phyloP scores from a whole-genome alignment of 2,329 filamentous ascomycete genomes.

The Talaromyces sp. region DNA sequence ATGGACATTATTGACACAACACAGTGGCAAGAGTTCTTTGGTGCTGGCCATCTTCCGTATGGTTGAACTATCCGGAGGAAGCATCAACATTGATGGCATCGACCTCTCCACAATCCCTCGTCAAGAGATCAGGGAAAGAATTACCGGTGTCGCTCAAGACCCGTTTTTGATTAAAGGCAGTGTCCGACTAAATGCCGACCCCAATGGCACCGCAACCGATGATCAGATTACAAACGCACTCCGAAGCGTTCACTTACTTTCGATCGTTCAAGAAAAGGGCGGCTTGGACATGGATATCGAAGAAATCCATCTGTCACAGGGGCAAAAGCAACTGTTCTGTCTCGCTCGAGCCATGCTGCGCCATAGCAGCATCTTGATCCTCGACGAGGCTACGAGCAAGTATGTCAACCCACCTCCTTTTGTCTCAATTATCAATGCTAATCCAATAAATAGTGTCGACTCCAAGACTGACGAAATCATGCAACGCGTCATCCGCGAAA shows the following conservation, averaged over 20 bases:
- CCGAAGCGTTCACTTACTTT: slow-evolving; percentile 36
- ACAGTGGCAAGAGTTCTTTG: slow-evolving; percentile 44
- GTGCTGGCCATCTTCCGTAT: slow-evolving; percentile 43
- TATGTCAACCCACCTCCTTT: slow-evolving; percentile 20
- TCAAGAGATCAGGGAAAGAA: slow-evolving; percentile 38
- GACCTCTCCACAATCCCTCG: slow-evolving; percentile 40
- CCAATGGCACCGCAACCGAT: slow-evolving; percentile 31
- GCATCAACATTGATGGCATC: slow-evolving; percentile 43
- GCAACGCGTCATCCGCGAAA: slow-evolving; percentile 54
- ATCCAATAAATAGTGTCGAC: slow-evolving; percentile 42
- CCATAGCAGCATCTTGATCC: slow-evolving; percentile 41
- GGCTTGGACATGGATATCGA: slow-evolving; percentile 44
- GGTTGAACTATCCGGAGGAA: slow-evolving; percentile 40
- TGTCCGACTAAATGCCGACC: slow-evolving; percentile 41
- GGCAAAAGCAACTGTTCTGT: slow-evolving; percentile 63
- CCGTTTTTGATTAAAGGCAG: slow-evolving; percentile 42
- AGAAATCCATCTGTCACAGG: slow-evolving; percentile 52
- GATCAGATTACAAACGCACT: slow-evolving; percentile 37
- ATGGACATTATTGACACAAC: neutral
- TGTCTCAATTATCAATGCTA: too few species aligned
- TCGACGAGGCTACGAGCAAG: slow-evolving; percentile 44
- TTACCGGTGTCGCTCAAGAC: slow-evolving; percentile 47
- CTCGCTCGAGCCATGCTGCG: slow-evolving; percentile 59
- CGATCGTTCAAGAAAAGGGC: slow-evolving; percentile 38
- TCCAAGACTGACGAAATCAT: slow-evolving; percentile 56